These are phyloP conservation scores for Escovopsis sp. DNA, from an alignment of 2,329 filamentous ascomycete species.

Conservation along the genomic window DNA sequence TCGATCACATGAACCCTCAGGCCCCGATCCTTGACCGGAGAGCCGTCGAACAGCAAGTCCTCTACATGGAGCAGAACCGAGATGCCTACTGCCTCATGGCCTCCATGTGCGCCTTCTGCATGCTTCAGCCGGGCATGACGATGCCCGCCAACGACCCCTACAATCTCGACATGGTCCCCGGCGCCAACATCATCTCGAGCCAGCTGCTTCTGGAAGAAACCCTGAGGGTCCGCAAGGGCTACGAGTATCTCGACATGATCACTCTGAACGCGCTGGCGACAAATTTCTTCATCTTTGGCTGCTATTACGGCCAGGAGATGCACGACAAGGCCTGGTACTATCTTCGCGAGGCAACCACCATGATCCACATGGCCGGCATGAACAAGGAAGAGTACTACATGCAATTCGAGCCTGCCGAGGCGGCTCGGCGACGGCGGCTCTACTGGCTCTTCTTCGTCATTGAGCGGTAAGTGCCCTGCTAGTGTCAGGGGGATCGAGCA, in stretches of 20 bases:
- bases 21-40: constrained; percentile 48
- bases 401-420: constrained; percentile 43
- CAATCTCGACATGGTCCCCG: constrained; percentile 40
- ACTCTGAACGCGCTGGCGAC: constrained; percentile 48
- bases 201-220: constrained; percentile 55
- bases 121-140: constrained; percentile 54
- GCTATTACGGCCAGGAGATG: constrained; percentile 55
- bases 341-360: constrained; percentile 60
- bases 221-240: constrained; percentile 47
- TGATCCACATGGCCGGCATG: constrained; percentile 47
- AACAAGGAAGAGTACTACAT: constrained; percentile 48
- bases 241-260: constrained; percentile 43
- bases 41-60: constrained; percentile 41
- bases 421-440: constrained; percentile 47
- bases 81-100: constrained; percentile 51
- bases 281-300: constrained; percentile 67
- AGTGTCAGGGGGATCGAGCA: not conserved
- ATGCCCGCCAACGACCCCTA: constrained; percentile 42
- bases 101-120: constrained; percentile 51
- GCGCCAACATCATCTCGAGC: constrained; percentile 47
- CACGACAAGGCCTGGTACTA: constrained; percentile 71
- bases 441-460: constrained; percentile 62
- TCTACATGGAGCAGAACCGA: constrained; percentile 46
- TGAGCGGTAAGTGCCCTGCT: constrained; percentile 42
- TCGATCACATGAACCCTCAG: constrained; percentile 49